phyloP scores from a whole-genome alignment of 306 rosid genomes.

The Nissolia schottii region DNA sequence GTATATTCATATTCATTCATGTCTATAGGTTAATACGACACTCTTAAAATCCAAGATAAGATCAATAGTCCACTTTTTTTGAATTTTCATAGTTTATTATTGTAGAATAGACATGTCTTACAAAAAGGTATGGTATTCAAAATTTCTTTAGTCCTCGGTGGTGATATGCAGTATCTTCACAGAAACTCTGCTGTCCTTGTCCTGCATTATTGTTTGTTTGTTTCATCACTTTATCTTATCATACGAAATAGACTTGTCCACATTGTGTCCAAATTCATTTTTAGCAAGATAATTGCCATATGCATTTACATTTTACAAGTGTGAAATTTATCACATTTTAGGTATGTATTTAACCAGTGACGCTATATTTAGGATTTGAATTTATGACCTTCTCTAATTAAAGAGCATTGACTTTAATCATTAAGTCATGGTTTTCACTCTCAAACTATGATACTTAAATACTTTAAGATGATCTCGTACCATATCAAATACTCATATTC shows the following conservation, averaged over 20 bases:
- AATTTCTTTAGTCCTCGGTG: constrained; percentile 29
- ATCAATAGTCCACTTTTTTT: constrained; percentile 31
- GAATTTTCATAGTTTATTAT: constrained; percentile 26
- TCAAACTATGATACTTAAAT: too few relatives aligned
- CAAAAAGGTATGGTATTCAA: constrained; percentile 48
- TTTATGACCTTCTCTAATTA: too few relatives aligned
- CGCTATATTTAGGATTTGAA: too few relatives aligned
- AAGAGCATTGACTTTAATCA: too few relatives aligned
- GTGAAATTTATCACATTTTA: background rate
- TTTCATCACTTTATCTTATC: too few relatives aligned
- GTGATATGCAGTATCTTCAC: constrained; percentile 35
- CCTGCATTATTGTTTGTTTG: constrained; percentile 27
- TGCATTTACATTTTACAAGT: background rate
- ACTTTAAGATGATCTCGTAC: too few relatives aligned
- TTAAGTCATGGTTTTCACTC: too few relatives aligned
- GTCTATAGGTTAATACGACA: constrained; percentile 25
- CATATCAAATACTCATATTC: too few relatives aligned
- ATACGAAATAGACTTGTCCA: constrained; percentile 22
- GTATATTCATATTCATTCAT: constrained; percentile 18
- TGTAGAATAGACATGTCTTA: constrained; percentile 45
- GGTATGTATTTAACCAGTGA: too few relatives aligned
- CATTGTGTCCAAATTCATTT: constrained; percentile 12
- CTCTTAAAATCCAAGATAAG: constrained; percentile 38
- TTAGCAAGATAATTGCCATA: background rate
- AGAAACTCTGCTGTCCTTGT: constrained; percentile 31